These are phyloP conservation scores for Ilex asprella DNA, from an alignment of 257 asterid genomes.

Conservation along the genomic window DNA sequence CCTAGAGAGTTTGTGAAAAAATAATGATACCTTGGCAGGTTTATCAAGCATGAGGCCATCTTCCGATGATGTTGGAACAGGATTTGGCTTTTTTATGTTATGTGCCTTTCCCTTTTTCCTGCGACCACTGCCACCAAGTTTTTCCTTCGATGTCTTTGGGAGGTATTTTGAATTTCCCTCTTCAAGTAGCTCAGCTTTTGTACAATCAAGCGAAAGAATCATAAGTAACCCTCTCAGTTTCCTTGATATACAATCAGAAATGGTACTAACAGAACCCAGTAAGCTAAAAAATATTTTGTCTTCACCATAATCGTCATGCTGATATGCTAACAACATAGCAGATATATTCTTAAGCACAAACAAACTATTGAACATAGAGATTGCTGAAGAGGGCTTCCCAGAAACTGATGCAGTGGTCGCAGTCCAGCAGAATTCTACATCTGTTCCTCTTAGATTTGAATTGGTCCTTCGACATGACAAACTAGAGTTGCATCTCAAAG, in stretches of 20 bases:
- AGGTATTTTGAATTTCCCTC: conserved; percentile 44
- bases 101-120: conserved; percentile 76
- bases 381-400: conserved; percentile 32
- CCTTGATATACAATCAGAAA: conserved; percentile 65
- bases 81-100: conserved; percentile 47
- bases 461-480: conserved; percentile 23
- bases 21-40: conserved; percentile 46
- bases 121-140: conserved; percentile 40
- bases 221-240: conserved; percentile 74
- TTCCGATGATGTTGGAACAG: conserved; percentile 42
- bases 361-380: conserved; percentile 49
- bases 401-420: conserved; percentile 25
- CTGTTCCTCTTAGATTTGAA: conserved; percentile 23
- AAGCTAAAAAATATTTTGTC: conserved; percentile 72
- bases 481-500: conserved; percentile 28
- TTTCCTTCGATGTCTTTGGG: conserved; percentile 49
- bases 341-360: conserved; percentile 63
- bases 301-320: conserved; percentile 34
- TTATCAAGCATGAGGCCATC: conserved; percentile 32
- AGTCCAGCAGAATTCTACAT: conserved; percentile 25
- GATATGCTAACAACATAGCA: conserved; percentile 47
- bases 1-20: conserved; percentile 15
- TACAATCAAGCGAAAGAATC: conserved; percentile 84
- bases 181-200: conserved; percentile 79
- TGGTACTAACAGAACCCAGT: conserved; percentile 59